phyloP scores from a whole-genome alignment of 805 yeast species.

The Lachancea nothofagi region DNA sequence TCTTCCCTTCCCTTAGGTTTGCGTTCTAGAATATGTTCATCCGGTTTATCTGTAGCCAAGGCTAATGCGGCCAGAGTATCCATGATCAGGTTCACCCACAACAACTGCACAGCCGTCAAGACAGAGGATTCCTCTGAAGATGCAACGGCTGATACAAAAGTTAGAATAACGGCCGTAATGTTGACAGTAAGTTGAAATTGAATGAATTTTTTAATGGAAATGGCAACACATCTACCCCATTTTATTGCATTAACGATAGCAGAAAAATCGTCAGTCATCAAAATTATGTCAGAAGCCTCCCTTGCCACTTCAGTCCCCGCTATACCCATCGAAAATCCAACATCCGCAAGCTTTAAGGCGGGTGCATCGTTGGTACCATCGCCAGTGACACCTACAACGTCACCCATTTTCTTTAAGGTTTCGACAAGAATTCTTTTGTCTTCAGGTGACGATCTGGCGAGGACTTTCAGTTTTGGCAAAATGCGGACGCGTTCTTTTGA shows the following conservation, averaged over 20 bases:
- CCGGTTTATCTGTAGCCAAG: conserved; percentile 95
- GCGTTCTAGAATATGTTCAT: conserved; percentile 67
- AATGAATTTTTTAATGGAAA: conserved; percentile 89
- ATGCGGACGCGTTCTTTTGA: conserved; percentile 49
- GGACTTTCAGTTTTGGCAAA: conserved; percentile 72
- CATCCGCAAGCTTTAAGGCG: conserved; percentile 92
- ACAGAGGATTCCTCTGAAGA: conserved; percentile 76
- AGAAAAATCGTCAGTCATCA: conserved; percentile 90
- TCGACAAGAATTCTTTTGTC: conserved; percentile 87
- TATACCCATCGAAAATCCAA: conserved; percentile 98
- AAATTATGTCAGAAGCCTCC: conserved; percentile 89
- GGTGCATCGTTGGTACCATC: conserved; percentile 99
- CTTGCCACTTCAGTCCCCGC: conserved; percentile 98
- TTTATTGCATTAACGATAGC: conserved; percentile 94
- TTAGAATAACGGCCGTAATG: conserved; percentile 89
- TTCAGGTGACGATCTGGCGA: conserved; percentile 94
- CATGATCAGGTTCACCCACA: conserved; percentile 98
- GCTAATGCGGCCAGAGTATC: conserved; percentile 98
- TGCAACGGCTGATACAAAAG: conserved; percentile 91
- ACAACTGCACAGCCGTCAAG: conserved; percentile 90
- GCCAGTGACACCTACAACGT: conserved; percentile 98
- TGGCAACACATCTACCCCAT: conserved; percentile 97
- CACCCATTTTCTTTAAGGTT: conserved; percentile 70
- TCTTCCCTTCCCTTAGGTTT: conserved; percentile 78
- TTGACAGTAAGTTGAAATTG: conserved; percentile 97